Base-by-base conservation (phyloP, 495 filamentous ascomycete genomes). In the Rostrohypoxylon terebratum region DNA sequence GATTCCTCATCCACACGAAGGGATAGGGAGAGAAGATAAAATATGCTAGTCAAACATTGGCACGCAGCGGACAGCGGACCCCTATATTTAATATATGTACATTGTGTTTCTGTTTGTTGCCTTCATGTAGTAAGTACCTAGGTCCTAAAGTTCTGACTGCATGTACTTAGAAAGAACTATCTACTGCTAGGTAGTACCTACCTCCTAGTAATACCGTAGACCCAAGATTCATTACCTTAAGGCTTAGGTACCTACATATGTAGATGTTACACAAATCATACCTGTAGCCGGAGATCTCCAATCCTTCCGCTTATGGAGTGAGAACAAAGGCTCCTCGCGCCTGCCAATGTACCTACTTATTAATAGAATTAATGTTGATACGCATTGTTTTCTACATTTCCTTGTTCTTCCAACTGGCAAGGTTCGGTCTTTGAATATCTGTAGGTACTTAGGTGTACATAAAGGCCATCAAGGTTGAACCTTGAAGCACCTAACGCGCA, bases 391-490 rank as follows among this genome's bases (percentile, higher is more conserved):
- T 45, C 16, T 20, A 45, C 13, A 20, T 45, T 45, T 5, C 20
- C 14, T 4, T 45, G 16, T 4, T 20, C 42, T n/a, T 45, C 20
- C 42, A 0, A 45, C 20, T n/a, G n/a, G n/a, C 9, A 13, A 21
- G 11, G 4, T 2, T 25, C 18, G n/a, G n/a, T n/a, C 28, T 0
- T 5, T 28, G 28, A 28, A 28, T 28, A 28, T 28, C 28, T 28
- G 28, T 48, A 48, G 44, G 48, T 53, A 53, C 11, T 3, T 53
- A 53, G 11, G 3, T 50, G 18, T 16, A 54, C 51, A 54, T 34
- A 16, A 34, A n/a, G 13, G n/a, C 4, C 16, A 6, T n/a, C 51
- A 54, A 42, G 11, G 38, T 14, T 4, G 4, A 14, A 42, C 38
- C 38, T 42, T 42, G 34, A 38, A 38, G 34, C 34, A 38, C 34